These are phyloP conservation scores for Tulasnella sp. DNA, from an alignment of 768 basidiomycete genomes.

Conservation along the genomic window DNA sequence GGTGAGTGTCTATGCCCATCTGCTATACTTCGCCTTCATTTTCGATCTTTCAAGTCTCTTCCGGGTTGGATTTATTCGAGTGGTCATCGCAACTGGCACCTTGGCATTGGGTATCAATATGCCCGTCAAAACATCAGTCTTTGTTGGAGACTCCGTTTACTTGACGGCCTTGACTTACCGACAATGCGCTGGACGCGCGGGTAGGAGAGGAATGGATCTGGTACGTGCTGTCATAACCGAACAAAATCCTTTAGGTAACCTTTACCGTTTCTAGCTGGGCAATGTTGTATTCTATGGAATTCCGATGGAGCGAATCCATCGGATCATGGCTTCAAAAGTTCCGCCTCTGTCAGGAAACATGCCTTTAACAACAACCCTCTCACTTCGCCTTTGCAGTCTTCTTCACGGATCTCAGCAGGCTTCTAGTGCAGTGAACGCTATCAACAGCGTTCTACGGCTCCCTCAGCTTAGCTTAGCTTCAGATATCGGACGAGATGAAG, in stretches of 20 bases:
- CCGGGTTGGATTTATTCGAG: slow-evolving; percentile 48
- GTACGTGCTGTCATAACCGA: neutral
- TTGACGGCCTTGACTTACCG: slow-evolving; percentile 46
- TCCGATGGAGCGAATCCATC: slow-evolving; percentile 49
- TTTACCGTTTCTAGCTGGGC: slow-evolving; percentile 29
- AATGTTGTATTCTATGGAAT: slow-evolving; percentile 66
- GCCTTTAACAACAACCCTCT: slow-evolving; percentile 54
- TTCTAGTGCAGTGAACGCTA: slow-evolving; percentile 35
- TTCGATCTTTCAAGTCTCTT: slow-evolving; percentile 34
- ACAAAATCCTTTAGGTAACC: neutral
- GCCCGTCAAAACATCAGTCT: slow-evolving; percentile 53
- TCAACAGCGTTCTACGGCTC: slow-evolving; percentile 42
- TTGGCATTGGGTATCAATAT: slow-evolving; percentile 68
- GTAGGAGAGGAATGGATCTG: slow-evolving; percentile 58
- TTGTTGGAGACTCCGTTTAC: slow-evolving; percentile 50
- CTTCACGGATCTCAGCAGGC: slow-evolving; percentile 48
- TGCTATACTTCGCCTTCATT: neutral
- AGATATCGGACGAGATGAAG: slow-evolving; percentile 41
- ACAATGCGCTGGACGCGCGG: slow-evolving; percentile 63
- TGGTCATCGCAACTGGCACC: slow-evolving; percentile 59
- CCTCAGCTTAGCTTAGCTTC: slow-evolving; percentile 50
- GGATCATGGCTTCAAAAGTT: slow-evolving; percentile 49
- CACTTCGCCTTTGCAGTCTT: slow-evolving; percentile 52
- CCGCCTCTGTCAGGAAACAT: slow-evolving; percentile 53
- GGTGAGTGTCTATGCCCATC: slow-evolving; percentile 24